phyloP scores from a whole-genome alignment of 108 stramenopile genomes.

The Epipyxis sp. region DNA sequence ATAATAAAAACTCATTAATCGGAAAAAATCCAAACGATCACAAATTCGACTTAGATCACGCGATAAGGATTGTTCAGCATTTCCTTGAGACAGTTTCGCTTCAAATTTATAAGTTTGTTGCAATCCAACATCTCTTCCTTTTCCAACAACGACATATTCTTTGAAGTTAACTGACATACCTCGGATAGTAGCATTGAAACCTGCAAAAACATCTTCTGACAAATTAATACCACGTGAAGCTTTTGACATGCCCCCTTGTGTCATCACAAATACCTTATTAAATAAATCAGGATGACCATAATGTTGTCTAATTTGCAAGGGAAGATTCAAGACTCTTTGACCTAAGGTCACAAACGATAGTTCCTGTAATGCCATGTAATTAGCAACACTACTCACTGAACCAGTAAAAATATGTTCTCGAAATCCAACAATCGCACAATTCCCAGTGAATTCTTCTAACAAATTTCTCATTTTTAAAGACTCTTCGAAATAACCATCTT shows the following conservation, averaged over 20 bases:
- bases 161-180: constrained; percentile 88
- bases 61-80: constrained; percentile 93
- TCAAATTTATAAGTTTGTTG: constrained; percentile 99
- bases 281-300: constrained; percentile 98
- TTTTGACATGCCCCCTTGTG: constrained; percentile 91
- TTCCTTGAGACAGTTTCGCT: constrained; percentile 96
- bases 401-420: constrained; percentile 99
- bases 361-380: constrained; percentile 98
- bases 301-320: constrained; percentile 87
- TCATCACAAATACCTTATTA: constrained; percentile 96
- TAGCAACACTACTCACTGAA: constrained; percentile 90
- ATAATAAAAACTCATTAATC: constrained; percentile 92
- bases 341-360: constrained; percentile 93
- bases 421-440: constrained; percentile 87
- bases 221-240: constrained; percentile 95
- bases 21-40: constrained; percentile 89
- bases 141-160: constrained; percentile 94
- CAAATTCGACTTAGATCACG: constrained; percentile 91
- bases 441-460: constrained; percentile 86
- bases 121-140: constrained; percentile 98
- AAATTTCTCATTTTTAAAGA: constrained; percentile 94
- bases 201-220: constrained; percentile 97
- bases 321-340: constrained; percentile 87
- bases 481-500: constrained; percentile 87
- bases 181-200: constrained; percentile 88